Conservation (phyloP, 768 basidiomycete genomes). For the Calocera cornea region DNA sequence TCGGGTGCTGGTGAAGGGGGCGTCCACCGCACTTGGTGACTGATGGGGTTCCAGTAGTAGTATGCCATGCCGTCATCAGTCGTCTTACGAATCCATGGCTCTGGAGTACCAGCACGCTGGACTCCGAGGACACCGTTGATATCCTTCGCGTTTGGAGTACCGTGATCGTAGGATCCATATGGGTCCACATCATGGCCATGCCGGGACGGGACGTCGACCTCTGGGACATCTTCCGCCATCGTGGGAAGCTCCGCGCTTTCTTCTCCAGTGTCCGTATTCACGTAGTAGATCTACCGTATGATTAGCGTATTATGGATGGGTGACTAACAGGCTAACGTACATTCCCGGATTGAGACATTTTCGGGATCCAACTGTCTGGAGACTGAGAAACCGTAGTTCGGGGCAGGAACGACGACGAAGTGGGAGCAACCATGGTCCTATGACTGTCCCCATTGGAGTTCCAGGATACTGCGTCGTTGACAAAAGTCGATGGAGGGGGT, state of each 20-base stretch:
- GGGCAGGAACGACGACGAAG: neutral
- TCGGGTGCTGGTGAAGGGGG: slow-evolving; percentile 28
- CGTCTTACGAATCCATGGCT: slow-evolving; percentile 70
- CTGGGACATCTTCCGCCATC: slow-evolving; percentile 13
- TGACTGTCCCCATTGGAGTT: neutral
- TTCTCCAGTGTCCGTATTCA: slow-evolving; percentile 52
- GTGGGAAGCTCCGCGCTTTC: slow-evolving; percentile 15
- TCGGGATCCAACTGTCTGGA: slow-evolving; percentile 81
- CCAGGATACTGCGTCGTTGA: neutral
- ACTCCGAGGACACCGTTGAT: neutral
- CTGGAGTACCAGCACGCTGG: slow-evolving; percentile 28
- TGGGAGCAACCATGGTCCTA: neutral
- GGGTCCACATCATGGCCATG: neutral
- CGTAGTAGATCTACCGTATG: slow-evolving; percentile 71
- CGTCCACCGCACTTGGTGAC: slow-evolving; percentile 56
- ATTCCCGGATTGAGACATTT: slow-evolving; percentile 69
- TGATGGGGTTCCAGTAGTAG: slow-evolving; percentile 61
- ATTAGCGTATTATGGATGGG: neutral
- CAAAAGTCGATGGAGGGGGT: neutral
- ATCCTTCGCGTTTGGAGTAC: neutral
- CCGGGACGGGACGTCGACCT: neutral
- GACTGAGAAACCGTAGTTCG: neutral
- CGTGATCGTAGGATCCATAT: neutral
- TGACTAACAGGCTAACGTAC: slow-evolving; percentile 26
- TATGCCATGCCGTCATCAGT: slow-evolving; percentile 74